Evolutionary conservation across 2,329 filamentous ascomycete species (phyloP).

Genomic region (Seiridium unicorne): DNA sequence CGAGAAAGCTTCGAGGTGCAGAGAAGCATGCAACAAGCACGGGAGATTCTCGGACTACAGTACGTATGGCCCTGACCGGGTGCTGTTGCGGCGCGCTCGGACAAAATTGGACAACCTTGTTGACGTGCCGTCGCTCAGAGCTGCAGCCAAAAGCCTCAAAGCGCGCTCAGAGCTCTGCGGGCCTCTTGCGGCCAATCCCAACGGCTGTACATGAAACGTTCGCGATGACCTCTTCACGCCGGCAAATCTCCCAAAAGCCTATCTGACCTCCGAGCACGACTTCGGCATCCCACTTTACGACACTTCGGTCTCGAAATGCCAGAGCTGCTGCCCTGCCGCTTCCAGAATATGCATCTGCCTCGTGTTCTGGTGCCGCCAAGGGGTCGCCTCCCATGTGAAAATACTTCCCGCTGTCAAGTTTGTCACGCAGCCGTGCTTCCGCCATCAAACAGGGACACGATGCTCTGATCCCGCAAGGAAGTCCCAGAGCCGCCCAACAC

Average conservation of each 20-base stretch:
- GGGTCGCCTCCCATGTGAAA: too few relatives aligned
- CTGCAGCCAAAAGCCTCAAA: background rate
- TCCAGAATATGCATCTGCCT: background rate
- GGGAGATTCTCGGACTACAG: background rate
- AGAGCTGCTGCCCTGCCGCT: background rate
- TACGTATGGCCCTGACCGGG: too few relatives aligned
- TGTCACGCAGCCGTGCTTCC: too few relatives aligned
- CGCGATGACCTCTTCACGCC: background rate
- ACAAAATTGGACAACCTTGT: slow-evolving; percentile 3
- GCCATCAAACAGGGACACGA: too few relatives aligned
- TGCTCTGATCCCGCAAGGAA: too few relatives aligned
- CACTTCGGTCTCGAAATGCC: background rate
- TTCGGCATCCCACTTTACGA: slow-evolving; percentile 1
- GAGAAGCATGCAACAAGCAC: background rate
- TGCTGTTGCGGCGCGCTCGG: background rate
- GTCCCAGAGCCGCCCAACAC: too few relatives aligned
- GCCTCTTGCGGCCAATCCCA: background rate
- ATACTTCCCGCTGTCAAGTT: too few relatives aligned
- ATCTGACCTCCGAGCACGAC: slow-evolving; percentile 5
- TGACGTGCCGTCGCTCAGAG: background rate
- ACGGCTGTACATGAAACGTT: slow-evolving; percentile 5
- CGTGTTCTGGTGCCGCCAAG: background rate
- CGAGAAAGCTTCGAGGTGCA: slow-evolving; percentile 8
- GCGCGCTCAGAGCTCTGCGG: background rate
- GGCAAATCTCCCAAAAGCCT: slow-evolving; percentile 2